Evolutionary conservation across 129 eudicot species (phyloP).

Genomic region (Ambrosia artemisiifolia): DNA sequence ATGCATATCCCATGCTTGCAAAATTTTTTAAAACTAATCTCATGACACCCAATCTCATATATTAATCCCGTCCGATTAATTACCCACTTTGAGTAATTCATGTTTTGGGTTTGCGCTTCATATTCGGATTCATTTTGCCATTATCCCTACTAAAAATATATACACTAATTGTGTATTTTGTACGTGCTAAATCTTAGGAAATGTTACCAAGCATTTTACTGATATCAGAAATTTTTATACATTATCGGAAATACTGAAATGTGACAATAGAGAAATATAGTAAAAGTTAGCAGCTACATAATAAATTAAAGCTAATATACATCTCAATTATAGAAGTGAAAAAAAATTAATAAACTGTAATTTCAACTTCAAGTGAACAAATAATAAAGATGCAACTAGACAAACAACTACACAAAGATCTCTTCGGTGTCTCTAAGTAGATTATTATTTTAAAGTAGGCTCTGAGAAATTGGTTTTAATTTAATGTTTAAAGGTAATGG

Average conservation of each 20-base stretch:
- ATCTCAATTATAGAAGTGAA: background rate
- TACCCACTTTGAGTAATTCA: no score
- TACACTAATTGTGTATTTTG: background rate
- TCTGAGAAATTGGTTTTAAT: conserved; percentile 4
- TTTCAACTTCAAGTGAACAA: background rate
- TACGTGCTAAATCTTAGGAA: background rate
- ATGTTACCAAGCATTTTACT: background rate
- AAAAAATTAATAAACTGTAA: background rate
- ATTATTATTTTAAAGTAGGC: conserved; percentile 15
- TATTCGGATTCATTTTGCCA: no score
- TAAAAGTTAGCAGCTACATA: background rate
- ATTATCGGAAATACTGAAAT: background rate
- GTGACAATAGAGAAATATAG: background rate
- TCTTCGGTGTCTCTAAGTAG: conserved; percentile 18
- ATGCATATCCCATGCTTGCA: no score
- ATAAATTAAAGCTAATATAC: background rate
- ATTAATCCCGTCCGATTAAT: no score
- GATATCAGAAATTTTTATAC: background rate
- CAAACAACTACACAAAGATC: conserved; percentile 27
- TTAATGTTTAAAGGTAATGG: conserved; percentile 25
- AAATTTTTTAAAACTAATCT: no score
- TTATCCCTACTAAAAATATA: background rate
- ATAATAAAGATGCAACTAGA: conserved; percentile 19
- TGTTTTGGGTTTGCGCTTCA: no score
- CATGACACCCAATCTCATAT: no score